phyloP scores from a whole-genome alignment of 352 stramenopile species.

The Phytophthora quininea region DNA sequence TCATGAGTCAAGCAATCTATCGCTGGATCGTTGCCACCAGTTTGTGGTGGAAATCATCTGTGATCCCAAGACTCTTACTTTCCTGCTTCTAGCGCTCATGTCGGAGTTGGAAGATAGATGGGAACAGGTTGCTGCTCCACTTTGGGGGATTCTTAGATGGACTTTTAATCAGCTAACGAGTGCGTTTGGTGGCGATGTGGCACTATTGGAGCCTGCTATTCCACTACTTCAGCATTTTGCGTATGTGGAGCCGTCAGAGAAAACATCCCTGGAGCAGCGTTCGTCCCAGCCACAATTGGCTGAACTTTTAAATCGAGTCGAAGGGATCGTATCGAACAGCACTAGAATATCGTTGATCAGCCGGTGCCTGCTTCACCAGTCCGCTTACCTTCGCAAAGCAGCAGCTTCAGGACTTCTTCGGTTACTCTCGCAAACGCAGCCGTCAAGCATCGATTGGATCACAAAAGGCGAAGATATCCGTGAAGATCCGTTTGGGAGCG shows the following conservation, averaged over 20 bases:
- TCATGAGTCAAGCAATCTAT: background rate
- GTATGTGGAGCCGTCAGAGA: constrained; percentile 47
- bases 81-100: constrained; percentile 32
- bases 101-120: background rate
- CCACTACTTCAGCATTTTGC: constrained; percentile 67
- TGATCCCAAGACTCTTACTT: constrained; percentile 29
- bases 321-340: constrained; percentile 23
- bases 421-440: constrained; percentile 34
- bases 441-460: constrained; percentile 17
- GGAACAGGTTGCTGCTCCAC: constrained; percentile 11
- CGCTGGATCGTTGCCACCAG: constrained; percentile 8
- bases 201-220: constrained; percentile 29
- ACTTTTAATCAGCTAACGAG: constrained; percentile 27
- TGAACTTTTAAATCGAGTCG: constrained; percentile 49
- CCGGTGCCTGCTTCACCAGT: constrained; percentile 59
- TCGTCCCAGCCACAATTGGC: constrained; percentile 43
- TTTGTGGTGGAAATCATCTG: constrained; percentile 34
- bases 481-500: constrained; percentile 38
- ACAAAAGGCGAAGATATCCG: constrained; percentile 28
- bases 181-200: constrained; percentile 24
- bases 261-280: constrained; percentile 22
- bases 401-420: constrained; percentile 47
- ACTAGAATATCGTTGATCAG: constrained; percentile 40
- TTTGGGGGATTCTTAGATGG: constrained; percentile 42
- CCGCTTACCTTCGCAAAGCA: constrained; percentile 51